Percentiles rank a stretch among this genome's conserved stretches.
Evolutionary conservation across 1,284 basidiomycete genomes (phyloP).

Genomic region (Sporisorium reilianum): DNA sequence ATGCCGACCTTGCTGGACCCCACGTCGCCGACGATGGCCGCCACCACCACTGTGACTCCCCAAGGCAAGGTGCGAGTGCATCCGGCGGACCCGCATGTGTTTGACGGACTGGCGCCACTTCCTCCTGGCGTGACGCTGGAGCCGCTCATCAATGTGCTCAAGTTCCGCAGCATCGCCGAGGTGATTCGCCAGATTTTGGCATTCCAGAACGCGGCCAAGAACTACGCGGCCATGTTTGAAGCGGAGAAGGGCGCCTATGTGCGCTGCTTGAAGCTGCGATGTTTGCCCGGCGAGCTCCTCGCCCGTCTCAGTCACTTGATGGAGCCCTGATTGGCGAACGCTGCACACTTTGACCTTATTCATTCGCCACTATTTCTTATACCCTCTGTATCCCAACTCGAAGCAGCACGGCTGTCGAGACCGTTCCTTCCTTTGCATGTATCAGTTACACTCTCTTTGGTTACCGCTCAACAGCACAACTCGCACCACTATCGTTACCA

Average conservation of each 20-base stretch:
- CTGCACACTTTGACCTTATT: too few species aligned
- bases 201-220: constrained; percentile 55
- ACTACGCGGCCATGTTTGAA: constrained; percentile 51
- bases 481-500: constrained; percentile 7
- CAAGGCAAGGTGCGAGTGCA: constrained; percentile 21
- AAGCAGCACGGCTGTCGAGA: neutral
- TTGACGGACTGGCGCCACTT: constrained; percentile 50
- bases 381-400: constrained; percentile 6
- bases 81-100: constrained; percentile 43
- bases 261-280: constrained; percentile 62
- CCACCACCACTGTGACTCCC: constrained; percentile 12
- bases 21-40: constrained; percentile 38
- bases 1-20: constrained; percentile 63
- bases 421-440: neutral
- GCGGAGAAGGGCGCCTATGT: constrained; percentile 60
- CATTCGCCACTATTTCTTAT: constrained; percentile 1
- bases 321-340: constrained; percentile 16
- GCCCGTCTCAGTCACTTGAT: constrained; percentile 44
- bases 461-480: neutral
- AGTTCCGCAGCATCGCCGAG: constrained; percentile 53
- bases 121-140: constrained; percentile 43
- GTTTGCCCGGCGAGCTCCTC: constrained; percentile 55
- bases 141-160: constrained; percentile 63
- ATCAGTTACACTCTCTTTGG: neutral
- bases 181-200: constrained; percentile 59